Base-by-base conservation (phyloP, 805 yeast species). In the Debaryomyces maramus region DNA sequence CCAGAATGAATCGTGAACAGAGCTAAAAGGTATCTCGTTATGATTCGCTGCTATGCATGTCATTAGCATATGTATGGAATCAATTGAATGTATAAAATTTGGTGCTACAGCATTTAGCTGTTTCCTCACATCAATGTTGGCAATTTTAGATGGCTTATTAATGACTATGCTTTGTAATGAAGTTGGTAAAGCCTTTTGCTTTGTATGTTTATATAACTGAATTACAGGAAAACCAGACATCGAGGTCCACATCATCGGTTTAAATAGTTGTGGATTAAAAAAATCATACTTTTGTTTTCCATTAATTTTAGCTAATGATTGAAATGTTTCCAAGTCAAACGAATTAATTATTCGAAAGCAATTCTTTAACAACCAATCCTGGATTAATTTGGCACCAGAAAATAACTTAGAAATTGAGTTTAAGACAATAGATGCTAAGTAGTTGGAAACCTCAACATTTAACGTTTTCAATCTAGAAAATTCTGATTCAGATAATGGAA, bases 1-100 rank as follows among this genome's bases (percentile, higher is more conserved):
- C 75, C 75, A 70, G 44, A 56, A 70, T 13, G 72, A 67, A 46
- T 70, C 75, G 45, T 70, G 75, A 6, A 70, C 72, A 0, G 71
- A 56, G 1, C 56, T 67, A 50, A 70, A 69, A 4, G 61, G 47
- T 13, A 68, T 47, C 1, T 38, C 38, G 2, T 36, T 34, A 3
- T 34, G 16, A 6, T 48, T 34, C 7, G 65, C 59, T 4, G 54
- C 53, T 21, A 58, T 33, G 29, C 64, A 52, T 2, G 74, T 67
- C 62, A 68, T 57, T 19, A 55, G 41, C 53, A 70, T 52, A 42
- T 70, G 75, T 3, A 59, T 51, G 3, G 74, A 61, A 44, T 70
- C 75, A 8, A 70, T 41, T 8, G 72, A 67, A 43, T 70, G 75
- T 32, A 70, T 62, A 45, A 64, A 70, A 39, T 70, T 70, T 3